Evolutionary conservation across 2,329 filamentous ascomycete genomes (phyloP).

Genomic region (Madurella fahalii): DNA sequence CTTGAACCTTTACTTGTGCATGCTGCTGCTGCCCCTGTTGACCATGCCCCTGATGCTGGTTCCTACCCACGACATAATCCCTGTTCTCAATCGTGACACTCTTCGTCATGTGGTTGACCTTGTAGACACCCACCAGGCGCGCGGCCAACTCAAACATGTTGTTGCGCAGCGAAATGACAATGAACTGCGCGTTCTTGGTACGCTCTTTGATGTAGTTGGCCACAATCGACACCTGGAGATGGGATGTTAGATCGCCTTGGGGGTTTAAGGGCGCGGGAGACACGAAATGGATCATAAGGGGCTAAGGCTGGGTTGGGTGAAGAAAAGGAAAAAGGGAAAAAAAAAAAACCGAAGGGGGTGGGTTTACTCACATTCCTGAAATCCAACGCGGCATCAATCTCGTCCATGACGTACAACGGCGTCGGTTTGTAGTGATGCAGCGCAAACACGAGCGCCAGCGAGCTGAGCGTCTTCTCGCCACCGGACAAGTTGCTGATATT

Average conservation of each 20-base stretch:
- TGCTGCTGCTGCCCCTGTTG: neutral
- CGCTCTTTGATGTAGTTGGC: constrained; percentile 98
- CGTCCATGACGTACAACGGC: constrained; percentile 98
- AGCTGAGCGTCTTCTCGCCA: constrained; percentile 95
- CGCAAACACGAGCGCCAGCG: constrained; percentile 93
- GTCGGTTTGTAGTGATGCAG: constrained; percentile 98
- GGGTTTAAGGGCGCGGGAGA: too few relatives aligned
- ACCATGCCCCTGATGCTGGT: constrained; percentile 24
- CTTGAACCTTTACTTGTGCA: neutral
- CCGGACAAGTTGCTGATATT: constrained; percentile 95
- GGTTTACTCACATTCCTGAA: constrained; percentile 81
- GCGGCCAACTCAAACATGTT: constrained; percentile 99
- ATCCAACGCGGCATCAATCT: constrained; percentile 96
- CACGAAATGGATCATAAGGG: too few relatives aligned
- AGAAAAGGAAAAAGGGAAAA: too few relatives aligned
- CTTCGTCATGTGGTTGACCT: constrained; percentile 98
- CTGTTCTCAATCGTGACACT: constrained; percentile 84
- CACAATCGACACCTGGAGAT: constrained; percentile 82
- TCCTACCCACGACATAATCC: constrained; percentile 59
- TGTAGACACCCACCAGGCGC: constrained; percentile 93
- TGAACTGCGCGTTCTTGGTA: constrained; percentile 98
- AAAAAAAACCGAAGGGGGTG: too few relatives aligned
- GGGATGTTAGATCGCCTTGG: too few relatives aligned
- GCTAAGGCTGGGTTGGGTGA: too few relatives aligned
- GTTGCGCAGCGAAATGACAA: constrained; percentile 95